phyloP scores from a whole-genome alignment of 257 asterid genomes.

The Gentiana macrophylla region DNA sequence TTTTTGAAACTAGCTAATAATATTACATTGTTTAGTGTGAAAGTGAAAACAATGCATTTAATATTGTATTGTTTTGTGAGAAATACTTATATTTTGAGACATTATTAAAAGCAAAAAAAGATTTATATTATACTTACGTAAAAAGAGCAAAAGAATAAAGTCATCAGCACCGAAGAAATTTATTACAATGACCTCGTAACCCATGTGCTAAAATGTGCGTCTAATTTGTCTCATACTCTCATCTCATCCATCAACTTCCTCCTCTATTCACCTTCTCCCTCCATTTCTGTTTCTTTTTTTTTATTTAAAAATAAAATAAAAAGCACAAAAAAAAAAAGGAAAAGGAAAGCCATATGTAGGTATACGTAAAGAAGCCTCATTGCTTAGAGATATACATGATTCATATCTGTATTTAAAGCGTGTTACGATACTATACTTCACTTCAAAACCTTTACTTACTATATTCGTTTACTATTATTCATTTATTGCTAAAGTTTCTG shows the following conservation, averaged over 20 bases:
- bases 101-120: neutral
- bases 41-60: too few species aligned
- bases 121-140: neutral
- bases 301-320: neutral
- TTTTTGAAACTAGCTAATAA: too few species aligned
- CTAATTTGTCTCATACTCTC: slow-evolving; percentile 12
- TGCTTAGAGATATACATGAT: too few species aligned
- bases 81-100: too few species aligned
- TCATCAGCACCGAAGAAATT: neutral
- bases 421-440: too few species aligned
- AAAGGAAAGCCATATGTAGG: slow-evolving; percentile 4
- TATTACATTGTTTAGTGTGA: too few species aligned
- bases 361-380: slow-evolving; percentile 7
- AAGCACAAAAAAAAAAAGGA: neutral
- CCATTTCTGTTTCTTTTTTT: slow-evolving; percentile 14
- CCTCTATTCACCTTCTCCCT: slow-evolving; percentile 7
- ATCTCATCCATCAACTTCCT: neutral
- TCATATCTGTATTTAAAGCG: too few species aligned
- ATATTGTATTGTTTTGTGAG: too few species aligned
- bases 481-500: slow-evolving; percentile 9
- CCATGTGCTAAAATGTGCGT: slow-evolving; percentile 50
- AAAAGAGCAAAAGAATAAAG: neutral
- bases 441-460: too few species aligned
- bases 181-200: slow-evolving; percentile 25
- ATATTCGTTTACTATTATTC: neutral